Evolutionary conservation across 306 rosid genomes (phyloP), one percentile per base, ranked within the genome.

Genomic region (Malus orientalis): DNA sequence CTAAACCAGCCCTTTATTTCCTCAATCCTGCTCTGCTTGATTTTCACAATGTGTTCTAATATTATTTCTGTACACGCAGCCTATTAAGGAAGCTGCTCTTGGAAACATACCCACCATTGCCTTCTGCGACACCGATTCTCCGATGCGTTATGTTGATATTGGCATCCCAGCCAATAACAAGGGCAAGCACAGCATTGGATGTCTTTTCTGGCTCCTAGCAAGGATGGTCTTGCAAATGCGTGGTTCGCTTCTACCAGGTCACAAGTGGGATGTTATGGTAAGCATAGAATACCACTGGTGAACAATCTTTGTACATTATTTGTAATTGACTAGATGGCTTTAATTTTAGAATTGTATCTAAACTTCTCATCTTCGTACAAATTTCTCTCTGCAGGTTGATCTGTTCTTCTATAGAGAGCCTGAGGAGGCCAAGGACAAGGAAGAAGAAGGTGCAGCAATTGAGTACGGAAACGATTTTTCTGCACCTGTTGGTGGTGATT

Each of bases 121-220:
- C 36, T 94, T 94, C 32, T 94, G 97, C 14, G 98, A 94, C 53
- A 92, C 98, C 4, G 98, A 92, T 79, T 92, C 97, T 0, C 93
- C 96, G 3, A 94, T 94, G 97, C 25, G 86, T 3, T 86, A 90
- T 72, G 98, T 94, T 45, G 98, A 92, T 69, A 94, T 94, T 79
- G 97, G 96, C 14, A 94, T 94, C 74, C 97, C 97, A n/a, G 96
- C 98, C 58, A 94, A 92, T 61, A 94, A 92, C 79, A 94, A 94
- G 86, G 98, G 98, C 0, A 94, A 92, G 36, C 97, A 94, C 57
- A 90, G 94, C 81, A 91, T 94, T 2, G 97, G 98, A 11, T 94
- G 98, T 79, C 98, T 94, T 40, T 91, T 91, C 57, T 91, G 98
- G 98, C 81, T 94, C 40, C 81, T 91, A 47, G 97, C 97, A 14